Evolutionary conservation across 1,284 basidiomycete species (phyloP), one percentile per base, ranked within the genome.

Genomic region (Fistulinella cinereoalba): DNA sequence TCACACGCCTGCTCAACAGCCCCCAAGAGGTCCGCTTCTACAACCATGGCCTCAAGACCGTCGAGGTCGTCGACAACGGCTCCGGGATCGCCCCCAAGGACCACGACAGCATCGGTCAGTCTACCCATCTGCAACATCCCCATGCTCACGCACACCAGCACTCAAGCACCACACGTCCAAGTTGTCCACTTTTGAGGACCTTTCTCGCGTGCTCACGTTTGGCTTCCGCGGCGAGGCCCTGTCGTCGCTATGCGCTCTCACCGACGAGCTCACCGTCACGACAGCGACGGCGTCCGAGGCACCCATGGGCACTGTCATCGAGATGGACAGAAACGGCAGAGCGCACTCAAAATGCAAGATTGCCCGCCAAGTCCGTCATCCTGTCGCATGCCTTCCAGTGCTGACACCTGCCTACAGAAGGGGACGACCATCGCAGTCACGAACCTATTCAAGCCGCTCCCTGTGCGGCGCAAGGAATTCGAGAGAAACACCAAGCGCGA

Each of bases 141-240:
- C 22, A 23, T 21, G 10, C 18, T 18, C 22, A 36, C 51, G 5
- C 31, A 6, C n/a, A 2, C 15, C 10, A 91, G 94, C 83, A 2
- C 73, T 95, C 47, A 97, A 97, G 64, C 92, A 98, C 59, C 83
- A 95, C 64, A 99, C 96, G 0, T 97, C 95, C 13, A 99, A 99
- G 65, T 75, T 99, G 0, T 69, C 82, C 1, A 79, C 82, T 2
- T 92, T 90, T 58, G 72, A 80, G 3, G 90, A 93, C 57, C 78
- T 99, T 1, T 72, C 81, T 1, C 71, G 77, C 1, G 81, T 99
- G 5, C 71, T 73, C 3, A 95, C 95, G 0, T 98, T 98, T 66
- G 97, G 97, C 0, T 99, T 99, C 60, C 81, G 96, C 25, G 97
- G 97, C 15, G 97, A 99, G 68, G 97, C 97, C 0, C 74, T 99